Evolutionary conservation across 1,284 basidiomycete species (phyloP).

Genomic region (Bjerkandera adusta): DNA sequence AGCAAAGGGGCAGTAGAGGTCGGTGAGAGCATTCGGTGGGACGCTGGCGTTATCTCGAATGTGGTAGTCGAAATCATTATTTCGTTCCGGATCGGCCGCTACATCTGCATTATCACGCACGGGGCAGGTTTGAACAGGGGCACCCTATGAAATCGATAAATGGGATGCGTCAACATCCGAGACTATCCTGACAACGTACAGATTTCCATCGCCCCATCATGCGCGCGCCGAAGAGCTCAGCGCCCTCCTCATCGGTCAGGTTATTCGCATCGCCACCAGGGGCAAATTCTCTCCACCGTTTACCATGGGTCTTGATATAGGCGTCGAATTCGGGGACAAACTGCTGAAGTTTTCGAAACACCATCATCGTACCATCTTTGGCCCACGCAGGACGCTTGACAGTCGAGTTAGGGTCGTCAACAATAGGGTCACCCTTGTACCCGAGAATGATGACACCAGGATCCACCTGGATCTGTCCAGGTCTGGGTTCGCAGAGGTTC

Average conservation of each 20-base stretch:
- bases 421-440: conserved; percentile 27
- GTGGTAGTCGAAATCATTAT: conserved; percentile 20
- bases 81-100: conserved; percentile 2
- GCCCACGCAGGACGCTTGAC: conserved; percentile 21
- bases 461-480: conserved; percentile 27
- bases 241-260: conserved; percentile 12
- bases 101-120: conserved; percentile 5
- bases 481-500: conserved; percentile 17
- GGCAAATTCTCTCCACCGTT: conserved; percentile 10
- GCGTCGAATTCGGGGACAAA: conserved; percentile 26
- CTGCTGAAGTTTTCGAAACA: conserved; percentile 34
- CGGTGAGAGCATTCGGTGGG: conserved; percentile 13
- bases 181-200: conserved; percentile 1
- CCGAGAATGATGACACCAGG: conserved; percentile 32
- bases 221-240: conserved; percentile 11
- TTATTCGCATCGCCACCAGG: neutral
- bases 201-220: conserved; percentile 15
- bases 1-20: conserved; percentile 28
- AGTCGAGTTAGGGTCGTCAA: conserved; percentile 12
- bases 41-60: neutral
- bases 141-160: conserved; percentile 26
- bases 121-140: conserved; percentile 4
- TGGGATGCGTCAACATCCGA: no score
- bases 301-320: conserved; percentile 32
- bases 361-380: conserved; percentile 31